A percentile compares a stretch with the other conserved stretches of the same genome.
Conservation (phyloP, 495 filamentous ascomycete species). For the Beverwykella pulmonaria region DNA sequence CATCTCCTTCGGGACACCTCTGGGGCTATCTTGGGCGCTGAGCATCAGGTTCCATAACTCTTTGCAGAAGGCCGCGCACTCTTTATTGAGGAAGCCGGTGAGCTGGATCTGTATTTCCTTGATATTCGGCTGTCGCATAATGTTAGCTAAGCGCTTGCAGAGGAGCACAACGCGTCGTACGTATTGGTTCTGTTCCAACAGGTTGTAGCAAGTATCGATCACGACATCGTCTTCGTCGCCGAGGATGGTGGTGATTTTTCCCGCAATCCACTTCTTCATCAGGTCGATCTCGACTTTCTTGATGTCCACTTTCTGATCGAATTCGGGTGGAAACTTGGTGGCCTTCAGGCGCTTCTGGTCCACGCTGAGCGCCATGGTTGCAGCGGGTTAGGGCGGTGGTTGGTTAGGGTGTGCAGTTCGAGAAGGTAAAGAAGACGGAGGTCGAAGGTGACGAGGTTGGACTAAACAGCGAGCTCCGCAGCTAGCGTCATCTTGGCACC, state of each 20-base stretch:
- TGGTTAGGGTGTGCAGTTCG: background rate
- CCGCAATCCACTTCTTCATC: constrained; percentile 98
- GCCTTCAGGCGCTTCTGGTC: constrained; percentile 84
- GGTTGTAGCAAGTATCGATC: constrained; percentile 86
- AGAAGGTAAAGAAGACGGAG: background rate
- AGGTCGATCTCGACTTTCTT: constrained; percentile 94
- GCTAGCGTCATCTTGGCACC: too few species aligned
- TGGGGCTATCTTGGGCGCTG: constrained; percentile 83
- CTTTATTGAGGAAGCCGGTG: constrained; percentile 84
- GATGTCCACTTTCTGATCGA: constrained; percentile 95
- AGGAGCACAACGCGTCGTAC: constrained; percentile 56
- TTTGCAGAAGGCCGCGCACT: constrained; percentile 87
- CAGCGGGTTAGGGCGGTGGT: background rate
- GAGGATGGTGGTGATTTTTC: constrained; percentile 81
- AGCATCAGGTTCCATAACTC: constrained; percentile 89
- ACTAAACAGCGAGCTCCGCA: background rate
- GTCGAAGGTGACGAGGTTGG: constrained; percentile 5
- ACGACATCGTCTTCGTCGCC: constrained; percentile 93
- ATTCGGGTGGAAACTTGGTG: constrained; percentile 94
- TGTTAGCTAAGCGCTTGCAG: constrained; percentile 12
- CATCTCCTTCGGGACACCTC: constrained; percentile 92
- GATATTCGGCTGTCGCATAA: constrained; percentile 77
- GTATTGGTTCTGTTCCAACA: constrained; percentile 77
- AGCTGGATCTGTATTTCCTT: constrained; percentile 92
- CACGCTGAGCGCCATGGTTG: constrained; percentile 50